Evolutionary conservation across 306 rosid species (phyloP), one percentile per base, ranked within the genome.

Genomic region (Vigna nakashimae): DNA sequence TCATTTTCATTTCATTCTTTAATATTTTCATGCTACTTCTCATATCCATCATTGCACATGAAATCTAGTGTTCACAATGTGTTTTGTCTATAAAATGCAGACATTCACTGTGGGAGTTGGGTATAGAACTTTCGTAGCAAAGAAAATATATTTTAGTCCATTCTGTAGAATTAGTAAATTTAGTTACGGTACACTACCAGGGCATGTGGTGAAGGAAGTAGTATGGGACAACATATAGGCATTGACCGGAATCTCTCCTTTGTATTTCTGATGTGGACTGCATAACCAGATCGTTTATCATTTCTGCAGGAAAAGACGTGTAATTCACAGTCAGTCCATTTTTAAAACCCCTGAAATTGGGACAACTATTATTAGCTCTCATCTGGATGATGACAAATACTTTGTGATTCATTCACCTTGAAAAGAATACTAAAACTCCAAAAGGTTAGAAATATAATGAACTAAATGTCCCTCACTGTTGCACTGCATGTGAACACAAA

Each of bases 171-270:
- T 66, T 43, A 56, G 83, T 73, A 76, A 63, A 78, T 45, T 76
- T 55, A 52, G 16, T 75, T 66, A 43, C 18, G 71, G 72, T 71
- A 81, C 30, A 73, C 70, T 89, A 95, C 99, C 98, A 95, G 78
- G 46, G 99, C 99, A 88, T 95, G 99, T 40, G 99, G 91, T 62
- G 96, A 86, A 51, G 99, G 99, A 83, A 95, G 92, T 51, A 95
- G 84, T 82, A 90, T 85, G 78, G 99, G 97, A 82, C 92, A 89
- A 77, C 98, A 92, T 82, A 95, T 78, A 76, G 99, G 99, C 97
- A 95, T 86, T 56, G 99, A 89, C 77, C 98, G 88, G 82, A 91
- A 95, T 79, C 97, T 91, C 68, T 95, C 98, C 78, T 85, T 92
- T 51, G 77, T 83, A 58, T 80, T 77, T 84, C 89, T 87, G 86